Conservation (phyloP, 805 yeast genomes). For the Komagataella pseudopastoris region DNA sequence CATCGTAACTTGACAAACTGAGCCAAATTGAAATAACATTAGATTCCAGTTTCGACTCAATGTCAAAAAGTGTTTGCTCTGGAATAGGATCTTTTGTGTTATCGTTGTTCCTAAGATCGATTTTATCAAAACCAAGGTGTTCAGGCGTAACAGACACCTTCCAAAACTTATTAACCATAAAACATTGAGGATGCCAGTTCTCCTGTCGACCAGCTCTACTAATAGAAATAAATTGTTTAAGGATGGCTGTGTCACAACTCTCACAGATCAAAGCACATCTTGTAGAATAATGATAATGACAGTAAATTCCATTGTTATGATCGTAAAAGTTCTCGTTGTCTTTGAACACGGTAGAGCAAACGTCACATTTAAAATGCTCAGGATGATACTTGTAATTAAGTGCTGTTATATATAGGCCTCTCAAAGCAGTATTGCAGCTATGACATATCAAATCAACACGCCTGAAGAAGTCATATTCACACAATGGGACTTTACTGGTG, state of each 20-base stretch:
- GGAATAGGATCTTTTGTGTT: slow-evolving; percentile 13
- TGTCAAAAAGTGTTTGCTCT: slow-evolving; percentile 27
- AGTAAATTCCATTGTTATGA: slow-evolving; percentile 68
- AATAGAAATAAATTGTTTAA: slow-evolving; percentile 89
- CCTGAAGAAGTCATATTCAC: slow-evolving; percentile 88
- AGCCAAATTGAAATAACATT: slow-evolving; percentile 65
- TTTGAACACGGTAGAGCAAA: slow-evolving; percentile 78
- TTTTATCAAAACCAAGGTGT: slow-evolving; percentile 29
- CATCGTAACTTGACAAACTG: slow-evolving; percentile 79
- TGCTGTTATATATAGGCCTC: slow-evolving; percentile 92
- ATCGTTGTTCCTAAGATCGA: background rate
- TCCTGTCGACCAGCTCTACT: slow-evolving; percentile 83
- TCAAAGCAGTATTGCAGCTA: slow-evolving; percentile 70
- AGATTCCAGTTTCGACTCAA: slow-evolving; percentile 53
- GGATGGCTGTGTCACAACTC: slow-evolving; percentile 84
- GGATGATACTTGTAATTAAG: slow-evolving; percentile 85
- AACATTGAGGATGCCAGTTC: slow-evolving; percentile 99
- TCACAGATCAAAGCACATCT: slow-evolving; percentile 80
- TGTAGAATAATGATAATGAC: slow-evolving; percentile 87
- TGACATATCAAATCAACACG: slow-evolving; percentile 77
- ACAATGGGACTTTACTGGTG: slow-evolving; percentile 43
- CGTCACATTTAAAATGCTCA: slow-evolving; percentile 87
- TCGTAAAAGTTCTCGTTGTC: slow-evolving; percentile 82
- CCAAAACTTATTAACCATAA: slow-evolving; percentile 96
- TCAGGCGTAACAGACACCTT: slow-evolving; percentile 65